These are phyloP conservation scores for Hypoxylon sp. DNA, from an alignment of 2,329 filamentous ascomycete species.

Conservation along the genomic window DNA sequence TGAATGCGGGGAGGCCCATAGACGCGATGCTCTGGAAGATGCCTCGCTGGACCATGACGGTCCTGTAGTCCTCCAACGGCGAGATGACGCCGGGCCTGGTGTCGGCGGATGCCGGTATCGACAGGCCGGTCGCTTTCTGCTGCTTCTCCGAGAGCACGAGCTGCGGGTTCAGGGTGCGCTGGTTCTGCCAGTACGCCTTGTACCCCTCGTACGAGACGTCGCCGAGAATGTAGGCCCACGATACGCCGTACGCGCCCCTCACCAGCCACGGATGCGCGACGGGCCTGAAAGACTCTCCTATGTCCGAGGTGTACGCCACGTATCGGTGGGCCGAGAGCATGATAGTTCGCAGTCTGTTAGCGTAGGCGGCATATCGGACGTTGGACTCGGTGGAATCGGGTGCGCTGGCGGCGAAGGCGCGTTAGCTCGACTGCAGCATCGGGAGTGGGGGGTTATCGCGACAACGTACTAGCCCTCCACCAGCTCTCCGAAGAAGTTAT, in stretches of 20 bases:
- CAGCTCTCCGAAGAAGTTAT: constrained; percentile 78
- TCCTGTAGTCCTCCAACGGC: constrained; percentile 86
- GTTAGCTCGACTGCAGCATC: constrained; percentile 11
- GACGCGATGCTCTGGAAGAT: constrained; percentile 90
- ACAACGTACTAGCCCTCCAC: constrained; percentile 77
- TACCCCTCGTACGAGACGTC: constrained; percentile 95
- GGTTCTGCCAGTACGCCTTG: constrained; percentile 90
- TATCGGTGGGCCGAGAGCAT: constrained; percentile 92
- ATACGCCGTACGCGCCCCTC: constrained; percentile 84
- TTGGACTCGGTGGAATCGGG: constrained; percentile 84
- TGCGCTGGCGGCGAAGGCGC: constrained; percentile 57
- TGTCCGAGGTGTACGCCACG: constrained; percentile 95
- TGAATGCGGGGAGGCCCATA: constrained; percentile 94
- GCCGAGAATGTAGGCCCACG: constrained; percentile 90
- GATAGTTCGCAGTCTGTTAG: constrained; percentile 83
- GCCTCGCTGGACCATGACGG: constrained; percentile 88
- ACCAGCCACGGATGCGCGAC: constrained; percentile 87
- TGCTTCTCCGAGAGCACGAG: constrained; percentile 61
- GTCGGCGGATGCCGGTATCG: constrained; percentile 43
- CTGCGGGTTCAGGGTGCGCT: constrained; percentile 74
- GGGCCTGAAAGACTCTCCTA: constrained; percentile 94
- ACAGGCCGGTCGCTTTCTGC: constrained; percentile 58
- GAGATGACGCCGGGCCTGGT: constrained; percentile 57
- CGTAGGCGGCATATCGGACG: constrained; percentile 92
- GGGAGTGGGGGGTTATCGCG: neutral